Evolutionary conservation across 1,284 basidiomycete species (phyloP).

Genomic region (Bondarzewia mesenterica): DNA sequence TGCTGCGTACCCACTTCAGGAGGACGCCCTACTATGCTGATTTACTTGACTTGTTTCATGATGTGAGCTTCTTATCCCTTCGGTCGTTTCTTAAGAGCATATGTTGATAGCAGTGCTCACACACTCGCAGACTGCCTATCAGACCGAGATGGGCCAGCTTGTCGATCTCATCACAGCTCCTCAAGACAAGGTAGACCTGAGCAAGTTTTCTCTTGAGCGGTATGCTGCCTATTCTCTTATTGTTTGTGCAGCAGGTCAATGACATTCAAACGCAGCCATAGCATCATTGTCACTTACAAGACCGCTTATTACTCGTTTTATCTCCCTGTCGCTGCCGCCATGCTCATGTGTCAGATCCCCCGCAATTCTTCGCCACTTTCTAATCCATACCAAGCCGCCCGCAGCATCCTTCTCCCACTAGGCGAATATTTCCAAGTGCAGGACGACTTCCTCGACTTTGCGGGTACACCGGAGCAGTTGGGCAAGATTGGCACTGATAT

Average conservation of each 20-base stretch:
- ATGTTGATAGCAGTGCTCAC: background rate
- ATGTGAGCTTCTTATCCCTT: slow-evolving; percentile 29
- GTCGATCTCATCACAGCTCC: slow-evolving; percentile 95
- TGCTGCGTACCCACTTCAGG: slow-evolving; percentile 87
- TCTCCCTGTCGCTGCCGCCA: slow-evolving; percentile 92
- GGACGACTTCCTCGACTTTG: slow-evolving; percentile 96
- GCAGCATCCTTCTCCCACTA: slow-evolving; percentile 83
- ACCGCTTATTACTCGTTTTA: slow-evolving; percentile 99
- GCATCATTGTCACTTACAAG: slow-evolving; percentile 94
- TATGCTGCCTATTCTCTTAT: slow-evolving; percentile 23
- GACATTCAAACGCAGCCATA: slow-evolving; percentile 49
- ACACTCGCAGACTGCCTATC: slow-evolving; percentile 63
- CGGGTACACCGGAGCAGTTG: slow-evolving; percentile 84
- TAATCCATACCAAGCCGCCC: slow-evolving; percentile 65
- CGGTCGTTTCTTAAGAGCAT: background rate
- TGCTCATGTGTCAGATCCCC: slow-evolving; percentile 68
- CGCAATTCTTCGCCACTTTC: slow-evolving; percentile 8
- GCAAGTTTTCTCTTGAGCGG: slow-evolving; percentile 81
- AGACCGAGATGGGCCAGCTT: slow-evolving; percentile 94
- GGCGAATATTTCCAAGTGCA: slow-evolving; percentile 99
- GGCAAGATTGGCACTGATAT: slow-evolving; percentile 99
- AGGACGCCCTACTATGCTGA: slow-evolving; percentile 79
- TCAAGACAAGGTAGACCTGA: slow-evolving; percentile 82
- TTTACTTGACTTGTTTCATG: slow-evolving; percentile 86
- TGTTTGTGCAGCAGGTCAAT: background rate